Percentiles rank a stretch among this genome's conserved stretches.
Conservation (phyloP, 768 basidiomycete genomes). For the Lactarius evosmus region DNA sequence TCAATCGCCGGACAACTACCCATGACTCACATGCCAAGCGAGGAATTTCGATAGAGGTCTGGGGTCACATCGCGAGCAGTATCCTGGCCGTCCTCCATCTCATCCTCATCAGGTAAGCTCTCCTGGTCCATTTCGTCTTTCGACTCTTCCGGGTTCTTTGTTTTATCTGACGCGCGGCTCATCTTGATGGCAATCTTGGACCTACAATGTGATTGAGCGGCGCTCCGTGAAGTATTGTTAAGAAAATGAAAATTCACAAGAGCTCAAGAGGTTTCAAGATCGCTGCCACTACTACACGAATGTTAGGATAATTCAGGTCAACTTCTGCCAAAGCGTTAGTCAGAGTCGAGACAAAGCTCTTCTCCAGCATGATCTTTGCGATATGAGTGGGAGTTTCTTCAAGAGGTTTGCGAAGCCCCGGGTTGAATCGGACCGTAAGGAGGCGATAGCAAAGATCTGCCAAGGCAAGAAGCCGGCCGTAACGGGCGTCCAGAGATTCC, state of each 20-base stretch:
- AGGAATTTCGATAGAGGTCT: constrained; percentile 93
- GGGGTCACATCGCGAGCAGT: constrained; percentile 79
- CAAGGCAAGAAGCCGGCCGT: constrained; percentile 84
- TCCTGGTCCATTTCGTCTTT: constrained; percentile 46
- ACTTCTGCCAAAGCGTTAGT: constrained; percentile 88
- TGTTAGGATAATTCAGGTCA: constrained; percentile 93
- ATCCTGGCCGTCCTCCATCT: constrained; percentile 58
- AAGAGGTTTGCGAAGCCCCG: constrained; percentile 48
- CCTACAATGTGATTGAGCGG: constrained; percentile 40
- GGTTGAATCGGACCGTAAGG: constrained; percentile 72
- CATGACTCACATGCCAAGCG: constrained; percentile 81
- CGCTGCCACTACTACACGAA: constrained; percentile 79
- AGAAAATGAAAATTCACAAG: constrained; percentile 61
- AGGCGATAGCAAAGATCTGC: constrained; percentile 86
- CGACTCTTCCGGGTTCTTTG: constrained; percentile 52
- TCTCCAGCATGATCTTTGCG: constrained; percentile 98
- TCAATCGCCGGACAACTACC: not conserved
- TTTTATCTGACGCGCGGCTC: constrained; percentile 73
- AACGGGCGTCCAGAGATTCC: constrained; percentile 65
- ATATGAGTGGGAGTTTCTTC: constrained; percentile 84
- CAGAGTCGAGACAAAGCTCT: constrained; percentile 86
- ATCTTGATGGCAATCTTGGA: constrained; percentile 98
- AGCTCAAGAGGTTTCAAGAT: constrained; percentile 87
- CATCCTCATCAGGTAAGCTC: constrained; percentile 46
- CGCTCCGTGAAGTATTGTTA: not conserved